These are phyloP conservation scores for Ustilago trichophora DNA, from an alignment of 1,284 basidiomycete genomes.

Conservation along the genomic window DNA sequence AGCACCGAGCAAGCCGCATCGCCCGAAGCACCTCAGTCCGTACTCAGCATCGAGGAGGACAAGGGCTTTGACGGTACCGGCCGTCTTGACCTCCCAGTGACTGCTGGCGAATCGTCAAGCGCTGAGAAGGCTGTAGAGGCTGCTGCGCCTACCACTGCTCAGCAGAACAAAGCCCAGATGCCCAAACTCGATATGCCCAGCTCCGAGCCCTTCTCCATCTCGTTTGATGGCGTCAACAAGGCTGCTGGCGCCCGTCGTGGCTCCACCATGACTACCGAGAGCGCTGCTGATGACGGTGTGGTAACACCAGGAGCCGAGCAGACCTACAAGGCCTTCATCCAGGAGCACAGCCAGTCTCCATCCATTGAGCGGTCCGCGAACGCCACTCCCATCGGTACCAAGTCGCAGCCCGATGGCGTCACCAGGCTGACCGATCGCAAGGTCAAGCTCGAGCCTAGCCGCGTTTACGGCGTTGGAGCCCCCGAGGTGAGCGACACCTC, in stretches of 20 bases:
- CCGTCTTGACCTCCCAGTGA: slow-evolving; percentile 44
- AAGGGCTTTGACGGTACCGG: slow-evolving; percentile 61
- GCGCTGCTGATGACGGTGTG: slow-evolving; percentile 17
- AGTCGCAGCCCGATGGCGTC: slow-evolving; percentile 29
- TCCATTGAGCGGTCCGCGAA: slow-evolving; percentile 16
- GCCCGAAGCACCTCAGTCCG: slow-evolving; percentile 22
- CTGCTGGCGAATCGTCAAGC: neutral
- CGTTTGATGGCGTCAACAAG: slow-evolving; percentile 27
- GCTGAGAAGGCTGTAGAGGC: slow-evolving; percentile 1
- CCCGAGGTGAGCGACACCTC: slow-evolving; percentile 44
- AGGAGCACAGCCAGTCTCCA: slow-evolving; percentile 27
- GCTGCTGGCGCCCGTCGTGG: slow-evolving; percentile 11
- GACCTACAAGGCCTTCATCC: slow-evolving; percentile 47
- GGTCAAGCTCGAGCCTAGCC: slow-evolving; percentile 44
- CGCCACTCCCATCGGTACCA: slow-evolving; percentile 19
- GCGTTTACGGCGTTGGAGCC: slow-evolving; percentile 40
- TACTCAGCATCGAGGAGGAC: slow-evolving; percentile 55
- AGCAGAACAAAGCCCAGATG: slow-evolving; percentile 30
- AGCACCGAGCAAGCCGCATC: neutral
- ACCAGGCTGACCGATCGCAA: slow-evolving; percentile 42
- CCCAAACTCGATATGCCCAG: slow-evolving; percentile 60
- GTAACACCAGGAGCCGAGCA: slow-evolving; percentile 51
- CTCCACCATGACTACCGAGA: slow-evolving; percentile 14
- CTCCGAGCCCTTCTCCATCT: slow-evolving; percentile 57
- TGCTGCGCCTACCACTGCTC: neutral